Conservation (phyloP, 768 basidiomycete species). For the Pholiota microspora region DNA sequence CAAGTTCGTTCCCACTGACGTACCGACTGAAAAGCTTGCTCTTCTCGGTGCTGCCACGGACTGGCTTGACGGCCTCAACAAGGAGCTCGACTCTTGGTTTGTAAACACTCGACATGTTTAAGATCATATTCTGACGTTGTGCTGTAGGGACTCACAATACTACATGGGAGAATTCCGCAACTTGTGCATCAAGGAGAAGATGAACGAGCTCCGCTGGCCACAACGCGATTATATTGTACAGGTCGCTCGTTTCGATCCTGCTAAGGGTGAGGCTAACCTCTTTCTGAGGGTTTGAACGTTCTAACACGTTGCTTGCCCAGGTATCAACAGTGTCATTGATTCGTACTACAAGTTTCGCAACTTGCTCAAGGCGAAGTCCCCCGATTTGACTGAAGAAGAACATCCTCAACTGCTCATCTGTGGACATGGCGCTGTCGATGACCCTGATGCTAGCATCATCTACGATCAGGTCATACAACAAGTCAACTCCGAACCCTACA, state of each 20-base stretch:
- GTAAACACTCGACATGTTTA: slow-evolving; percentile 1
- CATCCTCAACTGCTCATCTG: slow-evolving; percentile 78
- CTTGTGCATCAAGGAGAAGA: slow-evolving; percentile 76
- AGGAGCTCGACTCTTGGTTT: slow-evolving; percentile 68
- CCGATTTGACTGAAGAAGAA: slow-evolving; percentile 44
- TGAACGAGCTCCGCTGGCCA: slow-evolving; percentile 78
- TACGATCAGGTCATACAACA: slow-evolving; percentile 75
- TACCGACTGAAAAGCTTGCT: slow-evolving; percentile 66
- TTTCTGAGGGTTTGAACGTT: background rate
- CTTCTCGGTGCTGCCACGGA: slow-evolving; percentile 85
- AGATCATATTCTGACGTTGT: background rate
- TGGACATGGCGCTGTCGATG: slow-evolving; percentile 93
- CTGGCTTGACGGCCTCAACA: slow-evolving; percentile 95
- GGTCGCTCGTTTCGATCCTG: slow-evolving; percentile 92
- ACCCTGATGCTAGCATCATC: slow-evolving; percentile 92
- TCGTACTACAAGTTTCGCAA: slow-evolving; percentile 84
- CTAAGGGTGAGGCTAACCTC: slow-evolving; percentile 35
- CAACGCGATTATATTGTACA: slow-evolving; percentile 84
- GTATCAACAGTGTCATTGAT: slow-evolving; percentile 82
- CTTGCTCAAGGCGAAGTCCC: slow-evolving; percentile 46
- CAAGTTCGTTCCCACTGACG: slow-evolving; percentile 90
- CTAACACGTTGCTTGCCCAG: slow-evolving; percentile 36
- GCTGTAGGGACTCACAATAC: slow-evolving; percentile 66
- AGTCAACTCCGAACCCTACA: slow-evolving; percentile 51
- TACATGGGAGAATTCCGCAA: slow-evolving; percentile 89